These are phyloP conservation scores for Colletotrichum tanaceti DNA, from an alignment of 2,329 filamentous ascomycete species.

Conservation along the genomic window DNA sequence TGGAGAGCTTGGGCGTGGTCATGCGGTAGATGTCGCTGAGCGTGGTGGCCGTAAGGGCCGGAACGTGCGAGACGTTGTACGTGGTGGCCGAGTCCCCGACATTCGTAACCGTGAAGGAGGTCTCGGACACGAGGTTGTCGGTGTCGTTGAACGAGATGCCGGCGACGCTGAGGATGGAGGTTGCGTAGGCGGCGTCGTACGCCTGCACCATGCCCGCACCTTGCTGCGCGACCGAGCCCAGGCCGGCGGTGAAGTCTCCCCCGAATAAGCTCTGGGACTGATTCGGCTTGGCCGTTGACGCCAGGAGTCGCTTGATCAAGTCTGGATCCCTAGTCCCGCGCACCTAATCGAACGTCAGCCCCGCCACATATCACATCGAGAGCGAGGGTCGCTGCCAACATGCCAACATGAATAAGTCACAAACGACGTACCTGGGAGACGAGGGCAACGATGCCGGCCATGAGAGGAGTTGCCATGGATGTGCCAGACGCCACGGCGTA, in stretches of 20 bases:
- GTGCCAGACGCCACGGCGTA: conserved; percentile 68
- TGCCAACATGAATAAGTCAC: not conserved
- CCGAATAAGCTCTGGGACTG: conserved; percentile 40
- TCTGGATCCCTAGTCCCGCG: conserved; percentile 61
- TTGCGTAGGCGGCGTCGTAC: conserved; percentile 67
- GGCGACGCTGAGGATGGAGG: conserved; percentile 63
- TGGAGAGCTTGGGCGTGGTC: conserved; percentile 41
- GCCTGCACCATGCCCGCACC: conserved; percentile 71
- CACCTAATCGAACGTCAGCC: conserved; percentile 10
- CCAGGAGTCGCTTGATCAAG: conserved; percentile 61
- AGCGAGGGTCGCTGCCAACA: no score
- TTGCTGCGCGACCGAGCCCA: conserved; percentile 68
- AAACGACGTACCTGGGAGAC: conserved; percentile 56
- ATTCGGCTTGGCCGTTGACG: conserved; percentile 61
- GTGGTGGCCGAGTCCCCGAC: conserved; percentile 58
- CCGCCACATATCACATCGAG: accelerated
- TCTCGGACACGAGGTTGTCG: conserved; percentile 61
- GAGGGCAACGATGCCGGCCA: conserved; percentile 66
- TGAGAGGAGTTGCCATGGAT: conserved; percentile 70
- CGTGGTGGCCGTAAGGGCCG: conserved; percentile 56
- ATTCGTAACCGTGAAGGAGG: conserved; percentile 68
- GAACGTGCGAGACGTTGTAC: conserved; percentile 63
- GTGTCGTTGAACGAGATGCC: conserved; percentile 74
- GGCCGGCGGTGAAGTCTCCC: conserved; percentile 8
- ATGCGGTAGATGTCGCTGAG: conserved; percentile 60